These are phyloP conservation scores for Botryotinia calthae DNA, from an alignment of 2,329 filamentous ascomycete species.

Conservation along the genomic window DNA sequence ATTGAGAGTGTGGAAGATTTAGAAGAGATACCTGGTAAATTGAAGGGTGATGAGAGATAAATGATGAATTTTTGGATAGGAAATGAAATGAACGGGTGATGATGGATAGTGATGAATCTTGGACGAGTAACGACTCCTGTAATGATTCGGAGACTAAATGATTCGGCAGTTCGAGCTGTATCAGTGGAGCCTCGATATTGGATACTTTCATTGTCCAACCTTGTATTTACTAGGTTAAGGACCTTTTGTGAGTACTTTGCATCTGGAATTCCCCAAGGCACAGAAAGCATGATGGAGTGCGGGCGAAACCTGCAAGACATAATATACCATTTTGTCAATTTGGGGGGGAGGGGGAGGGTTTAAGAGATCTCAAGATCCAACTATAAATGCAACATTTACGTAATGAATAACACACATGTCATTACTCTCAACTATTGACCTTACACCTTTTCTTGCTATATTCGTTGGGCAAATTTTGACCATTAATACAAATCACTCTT, in stretches of 20 bases:
- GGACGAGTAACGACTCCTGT: background rate
- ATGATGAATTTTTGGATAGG: background rate
- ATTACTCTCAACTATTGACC: background rate
- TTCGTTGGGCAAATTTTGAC: background rate
- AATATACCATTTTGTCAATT: background rate
- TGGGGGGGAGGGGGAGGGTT: no score
- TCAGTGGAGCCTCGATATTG: background rate
- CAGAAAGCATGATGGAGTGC: background rate
- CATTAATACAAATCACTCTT: background rate
- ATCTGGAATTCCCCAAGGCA: background rate
- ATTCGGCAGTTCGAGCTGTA: no score
- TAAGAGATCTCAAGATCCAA: background rate
- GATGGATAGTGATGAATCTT: background rate
- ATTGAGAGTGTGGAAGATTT: slow-evolving; percentile 78
- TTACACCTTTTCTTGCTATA: background rate
- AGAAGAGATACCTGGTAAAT: slow-evolving; percentile 71
- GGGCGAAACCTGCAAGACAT: background rate
- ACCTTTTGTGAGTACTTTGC: background rate
- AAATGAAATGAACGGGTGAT: background rate
- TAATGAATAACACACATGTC: background rate
- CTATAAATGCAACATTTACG: background rate
- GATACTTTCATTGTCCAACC: background rate
- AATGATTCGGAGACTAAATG: background rate
- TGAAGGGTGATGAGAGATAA: slow-evolving; percentile 39
- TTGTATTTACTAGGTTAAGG: background rate